Conservation (phyloP, 2,329 filamentous ascomycete genomes). For the Trichophyton rubrum region DNA sequence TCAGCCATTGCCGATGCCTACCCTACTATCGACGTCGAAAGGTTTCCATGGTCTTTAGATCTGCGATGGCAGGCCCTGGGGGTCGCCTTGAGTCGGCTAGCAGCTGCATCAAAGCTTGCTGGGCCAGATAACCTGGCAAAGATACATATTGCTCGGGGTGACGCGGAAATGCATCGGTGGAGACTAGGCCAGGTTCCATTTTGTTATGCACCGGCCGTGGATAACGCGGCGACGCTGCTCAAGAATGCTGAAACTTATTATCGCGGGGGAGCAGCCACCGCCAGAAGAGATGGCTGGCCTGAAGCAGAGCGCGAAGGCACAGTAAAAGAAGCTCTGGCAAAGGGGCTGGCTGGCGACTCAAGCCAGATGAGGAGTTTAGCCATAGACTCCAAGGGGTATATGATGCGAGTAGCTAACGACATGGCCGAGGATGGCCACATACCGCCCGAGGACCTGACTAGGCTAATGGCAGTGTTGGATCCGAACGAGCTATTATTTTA, state of each 20-base stretch:
- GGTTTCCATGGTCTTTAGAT: conserved; percentile 20
- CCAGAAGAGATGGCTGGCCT: conserved; percentile 28
- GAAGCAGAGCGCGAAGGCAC: conserved; percentile 35
- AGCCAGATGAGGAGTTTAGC: conserved; percentile 29
- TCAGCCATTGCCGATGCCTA: conserved; percentile 32
- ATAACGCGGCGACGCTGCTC: conserved; percentile 37
- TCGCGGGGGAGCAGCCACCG: conserved; percentile 38
- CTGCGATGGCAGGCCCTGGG: conserved; percentile 43
- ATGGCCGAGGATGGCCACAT: conserved; percentile 43
- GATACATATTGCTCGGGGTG: conserved; percentile 44
- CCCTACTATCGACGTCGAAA: conserved; percentile 19
- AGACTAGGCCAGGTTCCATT: conserved; percentile 37
- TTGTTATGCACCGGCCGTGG: conserved; percentile 30
- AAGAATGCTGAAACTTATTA: conserved; percentile 49
- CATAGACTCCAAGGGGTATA: conserved; percentile 24
- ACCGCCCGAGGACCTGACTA: conserved; percentile 17
- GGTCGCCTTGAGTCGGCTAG: conserved; percentile 39
- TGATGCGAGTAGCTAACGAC: conserved; percentile 35
- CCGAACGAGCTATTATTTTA: conserved; percentile 16
- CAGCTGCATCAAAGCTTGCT: conserved; percentile 40
- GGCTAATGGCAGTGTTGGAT: conserved; percentile 8
- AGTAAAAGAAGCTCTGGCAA: conserved; percentile 38
- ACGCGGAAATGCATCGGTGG: conserved; percentile 43
- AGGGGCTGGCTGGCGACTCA: conserved; percentile 33
- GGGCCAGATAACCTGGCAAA: conserved; percentile 39